Conservation (phyloP, 192 early-diverging fungal genomes). For the Backusella australiensis region DNA sequence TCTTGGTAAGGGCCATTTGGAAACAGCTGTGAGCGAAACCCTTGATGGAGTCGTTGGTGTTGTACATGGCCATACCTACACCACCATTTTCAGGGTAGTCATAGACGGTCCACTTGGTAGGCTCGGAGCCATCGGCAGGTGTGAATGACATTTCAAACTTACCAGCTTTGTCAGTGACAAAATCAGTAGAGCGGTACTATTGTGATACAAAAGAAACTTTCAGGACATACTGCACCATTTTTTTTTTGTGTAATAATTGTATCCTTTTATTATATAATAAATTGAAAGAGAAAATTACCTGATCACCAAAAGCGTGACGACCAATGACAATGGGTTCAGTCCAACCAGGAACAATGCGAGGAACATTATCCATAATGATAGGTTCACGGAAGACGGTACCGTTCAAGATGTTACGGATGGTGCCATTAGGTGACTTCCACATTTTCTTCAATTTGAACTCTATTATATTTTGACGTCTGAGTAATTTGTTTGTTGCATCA, state of each 20-base stretch:
- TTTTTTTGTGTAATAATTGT: slow-evolving; percentile 60
- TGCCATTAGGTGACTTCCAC: slow-evolving; percentile 98
- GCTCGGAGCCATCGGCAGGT: slow-evolving; percentile 56
- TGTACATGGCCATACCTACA: slow-evolving; percentile 97
- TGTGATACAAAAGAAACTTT: slow-evolving; percentile 46
- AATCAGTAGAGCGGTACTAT: slow-evolving; percentile 94
- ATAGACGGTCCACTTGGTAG: slow-evolving; percentile 67
- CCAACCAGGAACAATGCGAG: slow-evolving; percentile 91
- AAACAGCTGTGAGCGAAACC: slow-evolving; percentile 96
- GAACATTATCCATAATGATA: slow-evolving; percentile 92
- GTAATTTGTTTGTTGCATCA: not conserved
- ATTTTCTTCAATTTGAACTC: slow-evolving; percentile 95
- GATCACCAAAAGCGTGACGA: slow-evolving; percentile 96
- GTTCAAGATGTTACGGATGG: slow-evolving; percentile 93
- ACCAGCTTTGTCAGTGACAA: slow-evolving; percentile 86
- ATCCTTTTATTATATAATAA: not conserved
- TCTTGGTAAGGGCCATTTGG: slow-evolving; percentile 86
- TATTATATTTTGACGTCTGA: slow-evolving; percentile 4
- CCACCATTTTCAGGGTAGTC: slow-evolving; percentile 79
- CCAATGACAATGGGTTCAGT: slow-evolving; percentile 95
- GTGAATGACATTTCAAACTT: slow-evolving; percentile 86
- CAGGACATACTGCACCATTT: not conserved
- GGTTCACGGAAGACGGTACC: slow-evolving; percentile 99
- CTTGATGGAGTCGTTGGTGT: slow-evolving; percentile 82
- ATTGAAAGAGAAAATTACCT: slow-evolving; percentile 42